A percentile compares a stretch with the other conserved stretches of the same genome.
phyloP scores from a whole-genome alignment of 2,329 filamentous ascomycete species.

The Colletotrichum musae region DNA sequence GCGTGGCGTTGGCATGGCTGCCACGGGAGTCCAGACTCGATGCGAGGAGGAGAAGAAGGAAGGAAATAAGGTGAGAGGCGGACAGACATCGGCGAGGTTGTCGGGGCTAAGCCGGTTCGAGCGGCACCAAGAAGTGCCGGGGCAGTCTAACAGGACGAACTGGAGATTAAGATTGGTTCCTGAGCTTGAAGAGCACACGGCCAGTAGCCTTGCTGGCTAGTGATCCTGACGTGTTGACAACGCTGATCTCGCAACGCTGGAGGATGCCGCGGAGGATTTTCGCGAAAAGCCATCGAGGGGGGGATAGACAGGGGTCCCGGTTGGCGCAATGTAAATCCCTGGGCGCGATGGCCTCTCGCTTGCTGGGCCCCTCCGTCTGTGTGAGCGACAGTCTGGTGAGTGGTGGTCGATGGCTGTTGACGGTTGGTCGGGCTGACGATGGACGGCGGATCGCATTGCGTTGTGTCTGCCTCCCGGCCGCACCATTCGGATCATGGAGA shows the following conservation, averaged over 20 bases:
- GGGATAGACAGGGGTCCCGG: conserved; percentile 7
- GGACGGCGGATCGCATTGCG: neutral
- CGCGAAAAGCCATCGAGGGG: conserved; percentile 6
- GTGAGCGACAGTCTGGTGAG: neutral
- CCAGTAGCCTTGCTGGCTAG: conserved; percentile 22
- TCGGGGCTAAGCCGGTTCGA: conserved; percentile 32
- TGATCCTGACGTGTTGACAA: conserved; percentile 39
- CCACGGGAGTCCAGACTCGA: conserved; percentile 9
- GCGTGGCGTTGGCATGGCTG: conserved; percentile 11
- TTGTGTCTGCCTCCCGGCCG: neutral
- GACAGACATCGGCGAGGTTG: neutral
- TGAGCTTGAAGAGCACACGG: conserved; percentile 37
- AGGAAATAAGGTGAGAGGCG: neutral
- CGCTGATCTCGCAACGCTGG: conserved; percentile 37
- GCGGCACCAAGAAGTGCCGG: conserved; percentile 32
- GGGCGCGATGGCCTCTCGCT: neutral
- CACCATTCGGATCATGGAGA: neutral
- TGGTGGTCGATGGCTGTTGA: neutral
- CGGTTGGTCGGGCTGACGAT: neutral
- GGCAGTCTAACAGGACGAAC: conserved; percentile 17
- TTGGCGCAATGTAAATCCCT: conserved; percentile 12
- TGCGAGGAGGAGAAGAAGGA: conserved; percentile 2
- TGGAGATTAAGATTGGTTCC: conserved; percentile 38
- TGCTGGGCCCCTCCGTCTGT: neutral
- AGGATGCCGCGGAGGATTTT: conserved; percentile 36